Evolutionary conservation across 495 filamentous ascomycete species (phyloP).

Genomic region (Neurospora hispaniola): DNA sequence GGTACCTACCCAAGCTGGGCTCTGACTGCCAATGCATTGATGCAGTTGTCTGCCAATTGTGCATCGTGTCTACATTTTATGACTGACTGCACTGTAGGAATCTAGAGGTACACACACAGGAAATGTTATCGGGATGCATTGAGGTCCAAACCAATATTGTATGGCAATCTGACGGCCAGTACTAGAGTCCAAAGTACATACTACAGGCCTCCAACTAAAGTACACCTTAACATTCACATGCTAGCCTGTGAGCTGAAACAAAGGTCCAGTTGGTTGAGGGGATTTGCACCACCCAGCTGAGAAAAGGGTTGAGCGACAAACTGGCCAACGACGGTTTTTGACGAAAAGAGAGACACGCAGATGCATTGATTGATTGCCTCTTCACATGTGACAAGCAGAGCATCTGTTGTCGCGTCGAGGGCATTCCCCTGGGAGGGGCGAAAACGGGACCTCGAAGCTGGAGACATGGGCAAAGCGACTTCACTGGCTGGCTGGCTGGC

Average conservation of each 20-base stretch:
- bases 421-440: not conserved
- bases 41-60: too few relatives aligned
- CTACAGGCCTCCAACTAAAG: too few relatives aligned
- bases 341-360: not conserved
- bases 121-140: not conserved
- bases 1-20: too few relatives aligned
- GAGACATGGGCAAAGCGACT: not conserved
- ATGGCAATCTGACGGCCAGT: not conserved
- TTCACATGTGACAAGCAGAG: too few relatives aligned
- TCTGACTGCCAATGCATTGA: too few relatives aligned
- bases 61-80: too few relatives aligned
- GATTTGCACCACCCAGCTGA: not conserved
- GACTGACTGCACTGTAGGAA: too few relatives aligned
- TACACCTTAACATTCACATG: not conserved
- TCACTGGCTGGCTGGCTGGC: not conserved
- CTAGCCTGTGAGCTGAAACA: not conserved
- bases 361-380: not conserved
- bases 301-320: not conserved
- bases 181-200: too few relatives aligned
- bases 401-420: not conserved
- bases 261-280: not conserved
- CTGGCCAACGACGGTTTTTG: not conserved
- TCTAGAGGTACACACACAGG: too few relatives aligned
- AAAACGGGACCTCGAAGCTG: not conserved
- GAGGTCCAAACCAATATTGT: not conserved